Percentiles rank a stretch among this genome's conserved stretches.
phyloP scores from a whole-genome alignment of 768 basidiomycete species.

The Holtermanniella nyarrowii region DNA sequence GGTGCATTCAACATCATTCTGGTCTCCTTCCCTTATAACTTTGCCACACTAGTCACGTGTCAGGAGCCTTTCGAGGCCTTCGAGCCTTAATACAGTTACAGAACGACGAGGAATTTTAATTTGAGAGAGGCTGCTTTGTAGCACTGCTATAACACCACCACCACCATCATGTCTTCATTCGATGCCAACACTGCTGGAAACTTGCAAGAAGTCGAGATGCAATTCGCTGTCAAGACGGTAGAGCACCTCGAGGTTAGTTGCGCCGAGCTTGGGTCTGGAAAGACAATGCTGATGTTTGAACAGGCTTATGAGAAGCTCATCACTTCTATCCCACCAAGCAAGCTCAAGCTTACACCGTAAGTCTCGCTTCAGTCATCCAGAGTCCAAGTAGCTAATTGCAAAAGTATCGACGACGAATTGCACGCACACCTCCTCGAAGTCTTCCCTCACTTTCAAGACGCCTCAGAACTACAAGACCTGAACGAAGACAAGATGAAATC shows the following conservation, averaged over 20 bases:
- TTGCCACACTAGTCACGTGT: neutral
- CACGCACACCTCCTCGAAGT: slow-evolving; percentile 59
- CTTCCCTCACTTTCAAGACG: slow-evolving; percentile 64
- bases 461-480: slow-evolving; percentile 48
- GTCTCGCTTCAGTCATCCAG: too few relatives aligned
- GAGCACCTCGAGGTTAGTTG: slow-evolving; percentile 83
- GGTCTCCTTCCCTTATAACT: too few relatives aligned
- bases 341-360: slow-evolving; percentile 73
- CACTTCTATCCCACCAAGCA: slow-evolving; percentile 63
- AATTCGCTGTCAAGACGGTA: slow-evolving; percentile 92
- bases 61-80: neutral
- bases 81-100: neutral
- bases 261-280: neutral
- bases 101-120: too few relatives aligned
- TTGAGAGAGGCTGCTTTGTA: too few relatives aligned
- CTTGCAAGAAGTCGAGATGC: slow-evolving; percentile 89
- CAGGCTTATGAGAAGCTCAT: slow-evolving; percentile 94
- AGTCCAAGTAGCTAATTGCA: too few relatives aligned
- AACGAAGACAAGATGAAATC: slow-evolving; percentile 94
- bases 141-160: too few relatives aligned
- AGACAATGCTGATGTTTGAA: neutral
- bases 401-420: slow-evolving; percentile 82
- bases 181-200: slow-evolving; percentile 91
- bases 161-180: slow-evolving; percentile 44
- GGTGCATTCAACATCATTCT: too few relatives aligned